Conservation (phyloP, 148 eudicot species). For the Nepenthes gracilis region DNA sequence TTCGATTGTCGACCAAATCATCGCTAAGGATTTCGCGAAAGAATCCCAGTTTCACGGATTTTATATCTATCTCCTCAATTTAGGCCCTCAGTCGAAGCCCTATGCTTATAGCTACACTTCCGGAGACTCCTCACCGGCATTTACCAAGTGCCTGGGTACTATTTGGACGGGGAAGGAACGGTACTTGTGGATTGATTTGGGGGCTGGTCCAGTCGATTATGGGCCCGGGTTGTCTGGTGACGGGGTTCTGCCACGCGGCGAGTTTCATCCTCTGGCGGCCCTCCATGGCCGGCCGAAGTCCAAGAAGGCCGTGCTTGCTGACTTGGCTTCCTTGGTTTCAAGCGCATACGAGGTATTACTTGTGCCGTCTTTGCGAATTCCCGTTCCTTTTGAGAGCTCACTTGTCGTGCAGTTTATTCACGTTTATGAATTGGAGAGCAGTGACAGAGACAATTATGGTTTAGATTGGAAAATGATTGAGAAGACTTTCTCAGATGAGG, state of each 20-base stretch:
- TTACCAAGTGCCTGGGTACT: slow-evolving; percentile 55
- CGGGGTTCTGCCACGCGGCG: slow-evolving; percentile 72
- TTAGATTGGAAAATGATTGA: slow-evolving; percentile 67
- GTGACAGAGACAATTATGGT: slow-evolving; percentile 24
- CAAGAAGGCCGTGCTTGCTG: slow-evolving; percentile 58
- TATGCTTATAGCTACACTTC: slow-evolving; percentile 38
- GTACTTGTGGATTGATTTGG: slow-evolving; percentile 79
- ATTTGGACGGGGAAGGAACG: slow-evolving; percentile 57
- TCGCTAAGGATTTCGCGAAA: slow-evolving; percentile 26
- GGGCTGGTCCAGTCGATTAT: slow-evolving; percentile 88
- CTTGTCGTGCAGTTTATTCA: slow-evolving; percentile 74
- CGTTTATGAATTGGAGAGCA: slow-evolving; percentile 23
- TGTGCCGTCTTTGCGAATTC: slow-evolving; percentile 81
- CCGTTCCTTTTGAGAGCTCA: slow-evolving; percentile 61
- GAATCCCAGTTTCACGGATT: slow-evolving; percentile 28
- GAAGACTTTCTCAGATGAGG: slow-evolving; percentile 60
- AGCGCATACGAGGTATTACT: slow-evolving; percentile 84
- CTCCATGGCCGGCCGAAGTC: slow-evolving; percentile 61
- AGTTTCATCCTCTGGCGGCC: slow-evolving; percentile 67
- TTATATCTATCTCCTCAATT: slow-evolving; percentile 48
- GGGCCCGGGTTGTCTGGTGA: slow-evolving; percentile 93
- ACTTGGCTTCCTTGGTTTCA: slow-evolving; percentile 72
- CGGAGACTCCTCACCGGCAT: slow-evolving; percentile 49
- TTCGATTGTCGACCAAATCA: slow-evolving; percentile 38
- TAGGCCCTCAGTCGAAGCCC: slow-evolving; percentile 46